Evolutionary conservation across 495 filamentous ascomycete species (phyloP).

Genomic region (Filosporella fistucella): DNA sequence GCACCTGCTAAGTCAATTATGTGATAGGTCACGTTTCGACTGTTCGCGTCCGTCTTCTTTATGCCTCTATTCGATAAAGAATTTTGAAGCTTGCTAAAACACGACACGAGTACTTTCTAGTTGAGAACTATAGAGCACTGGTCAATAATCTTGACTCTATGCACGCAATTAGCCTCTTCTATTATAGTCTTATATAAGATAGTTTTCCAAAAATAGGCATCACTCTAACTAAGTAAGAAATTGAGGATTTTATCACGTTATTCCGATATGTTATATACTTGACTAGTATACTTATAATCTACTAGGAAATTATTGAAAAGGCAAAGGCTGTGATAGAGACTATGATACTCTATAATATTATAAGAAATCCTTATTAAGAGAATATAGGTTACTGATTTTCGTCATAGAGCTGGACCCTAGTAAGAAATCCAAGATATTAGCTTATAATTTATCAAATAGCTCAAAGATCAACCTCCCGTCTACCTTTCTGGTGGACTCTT

Average conservation of each 20-base stretch:
- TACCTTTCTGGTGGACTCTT: constrained; percentile 58
- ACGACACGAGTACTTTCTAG: constrained; percentile 57
- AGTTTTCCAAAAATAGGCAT: constrained; percentile 70
- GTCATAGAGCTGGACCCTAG: constrained; percentile 65
- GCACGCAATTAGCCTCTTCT: constrained; percentile 64
- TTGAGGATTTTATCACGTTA: constrained; percentile 62
- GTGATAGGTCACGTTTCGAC: constrained; percentile 53
- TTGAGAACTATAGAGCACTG: constrained; percentile 55
- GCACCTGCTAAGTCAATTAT: not conserved
- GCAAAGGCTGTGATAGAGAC: constrained; percentile 62
- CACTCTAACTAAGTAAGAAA: constrained; percentile 52
- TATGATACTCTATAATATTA: constrained; percentile 45
- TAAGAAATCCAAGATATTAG: constrained; percentile 52
- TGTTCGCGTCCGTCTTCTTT: constrained; percentile 67
- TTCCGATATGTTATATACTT: constrained; percentile 70
- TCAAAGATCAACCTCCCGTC: constrained; percentile 56
- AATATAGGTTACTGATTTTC: too few relatives aligned
- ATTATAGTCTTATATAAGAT: constrained; percentile 57
- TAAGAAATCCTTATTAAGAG: too few relatives aligned
- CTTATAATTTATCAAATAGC: constrained; percentile 67
- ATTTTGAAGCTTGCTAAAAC: constrained; percentile 52
- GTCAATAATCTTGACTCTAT: constrained; percentile 72
- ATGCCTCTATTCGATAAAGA: constrained; percentile 61
- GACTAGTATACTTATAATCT: constrained; percentile 58
- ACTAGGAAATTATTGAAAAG: constrained; percentile 44